Evolutionary conservation across 805 yeast species (phyloP).

Genomic region (Candida dajiaensis): DNA sequence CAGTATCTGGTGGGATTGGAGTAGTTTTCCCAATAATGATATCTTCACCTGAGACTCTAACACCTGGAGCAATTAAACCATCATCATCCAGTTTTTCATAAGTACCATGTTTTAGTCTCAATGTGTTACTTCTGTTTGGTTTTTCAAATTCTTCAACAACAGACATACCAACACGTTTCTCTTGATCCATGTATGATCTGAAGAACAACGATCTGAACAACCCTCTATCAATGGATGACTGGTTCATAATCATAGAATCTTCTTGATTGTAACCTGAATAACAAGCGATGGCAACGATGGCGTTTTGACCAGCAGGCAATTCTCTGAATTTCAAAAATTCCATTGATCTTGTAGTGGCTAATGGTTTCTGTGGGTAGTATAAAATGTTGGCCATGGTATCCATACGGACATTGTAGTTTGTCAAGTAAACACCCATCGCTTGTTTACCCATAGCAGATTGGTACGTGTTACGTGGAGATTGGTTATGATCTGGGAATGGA

Average conservation of each 20-base stretch:
- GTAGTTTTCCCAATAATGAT: slow-evolving; percentile 98
- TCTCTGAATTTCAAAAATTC: slow-evolving; percentile 96
- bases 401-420: slow-evolving; percentile 95
- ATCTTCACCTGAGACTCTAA: slow-evolving; percentile 98
- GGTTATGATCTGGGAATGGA: slow-evolving; percentile 99
- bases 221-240: slow-evolving; percentile 94
- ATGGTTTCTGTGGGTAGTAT: slow-evolving; percentile 96
- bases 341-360: slow-evolving; percentile 98
- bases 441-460: slow-evolving; percentile 99
- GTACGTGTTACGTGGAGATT: slow-evolving; percentile 98
- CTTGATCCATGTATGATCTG: slow-evolving; percentile 98
- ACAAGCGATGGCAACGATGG: slow-evolving; percentile 96
- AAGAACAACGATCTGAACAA: slow-evolving; percentile 92
- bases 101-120: slow-evolving; percentile 95
- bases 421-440: slow-evolving; percentile 98
- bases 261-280: slow-evolving; percentile 98
- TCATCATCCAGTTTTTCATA: slow-evolving; percentile 98
- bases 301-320: slow-evolving; percentile 98
- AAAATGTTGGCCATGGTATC: slow-evolving; percentile 98
- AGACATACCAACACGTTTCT: slow-evolving; percentile 96
- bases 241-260: slow-evolving; percentile 99
- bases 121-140: slow-evolving; percentile 90
- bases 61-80: slow-evolving; percentile 97
- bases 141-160: slow-evolving; percentile 97
- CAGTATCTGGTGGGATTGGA: slow-evolving; percentile 98